These are phyloP conservation scores for Pyrenochaeta sp. DNA, from an alignment of 2,329 filamentous ascomycete genomes.

Conservation along the genomic window DNA sequence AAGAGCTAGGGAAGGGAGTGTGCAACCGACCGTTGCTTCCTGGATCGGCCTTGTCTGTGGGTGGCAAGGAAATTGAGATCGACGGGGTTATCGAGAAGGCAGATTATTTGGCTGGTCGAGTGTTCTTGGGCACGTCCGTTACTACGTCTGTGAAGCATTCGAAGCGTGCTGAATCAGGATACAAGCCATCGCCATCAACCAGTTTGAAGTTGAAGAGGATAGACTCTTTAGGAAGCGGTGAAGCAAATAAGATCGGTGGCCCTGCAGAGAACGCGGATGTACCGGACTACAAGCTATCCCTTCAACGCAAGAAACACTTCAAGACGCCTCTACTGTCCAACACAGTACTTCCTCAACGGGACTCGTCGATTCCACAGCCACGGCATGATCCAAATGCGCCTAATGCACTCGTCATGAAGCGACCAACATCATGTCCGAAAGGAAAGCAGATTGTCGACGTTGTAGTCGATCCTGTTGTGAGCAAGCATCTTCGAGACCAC, in stretches of 20 bases:
- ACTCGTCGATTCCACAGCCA: slow-evolving; percentile 62
- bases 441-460: slow-evolving; percentile 76
- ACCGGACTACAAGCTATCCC: slow-evolving; percentile 47
- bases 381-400: slow-evolving; percentile 69
- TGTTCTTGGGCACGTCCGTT: slow-evolving; percentile 50
- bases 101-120: slow-evolving; percentile 64
- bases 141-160: slow-evolving; percentile 26
- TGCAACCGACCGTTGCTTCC: slow-evolving; percentile 65
- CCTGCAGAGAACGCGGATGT: slow-evolving; percentile 43
- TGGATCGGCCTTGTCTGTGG: slow-evolving; percentile 68
- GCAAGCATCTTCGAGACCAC: slow-evolving; percentile 70
- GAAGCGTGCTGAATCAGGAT: slow-evolving; percentile 23
- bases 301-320: slow-evolving; percentile 61
- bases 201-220: slow-evolving; percentile 31
- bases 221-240: slow-evolving; percentile 4
- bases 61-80: slow-evolving; percentile 74
- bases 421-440: slow-evolving; percentile 63
- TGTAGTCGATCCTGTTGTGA: slow-evolving; percentile 73
- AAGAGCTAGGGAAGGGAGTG: slow-evolving; percentile 67
- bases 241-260: background rate
- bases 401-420: slow-evolving; percentile 72
- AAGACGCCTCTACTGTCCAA: slow-evolving; percentile 68
- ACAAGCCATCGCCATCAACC: slow-evolving; percentile 20
- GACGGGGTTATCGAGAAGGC: slow-evolving; percentile 67
- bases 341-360: slow-evolving; percentile 59